Evolutionary conservation across 2,329 filamentous ascomycete genomes (phyloP).

Genomic region (Dryadomyces quercivorus): DNA sequence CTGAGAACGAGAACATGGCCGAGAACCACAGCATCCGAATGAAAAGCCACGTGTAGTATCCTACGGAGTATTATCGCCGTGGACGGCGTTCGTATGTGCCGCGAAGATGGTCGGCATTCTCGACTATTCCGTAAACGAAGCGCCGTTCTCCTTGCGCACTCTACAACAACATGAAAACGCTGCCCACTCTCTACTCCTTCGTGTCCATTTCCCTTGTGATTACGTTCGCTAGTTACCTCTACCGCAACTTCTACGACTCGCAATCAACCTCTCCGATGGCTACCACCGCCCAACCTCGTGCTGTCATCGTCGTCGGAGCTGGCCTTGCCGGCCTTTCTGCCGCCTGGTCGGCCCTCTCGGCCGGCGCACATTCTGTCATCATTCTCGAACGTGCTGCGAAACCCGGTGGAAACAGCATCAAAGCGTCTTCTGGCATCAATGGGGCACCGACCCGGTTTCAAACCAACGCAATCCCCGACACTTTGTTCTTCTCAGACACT

Average conservation of each 20-base stretch:
- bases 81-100: neutral
- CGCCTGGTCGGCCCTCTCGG: slow-evolving; percentile 40
- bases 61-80: neutral
- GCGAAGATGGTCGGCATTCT: neutral
- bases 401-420: slow-evolving; percentile 87
- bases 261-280: neutral
- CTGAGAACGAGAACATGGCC: neutral
- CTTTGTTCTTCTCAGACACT: slow-evolving; percentile 42
- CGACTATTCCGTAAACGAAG: neutral
- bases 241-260: neutral
- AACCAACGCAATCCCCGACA: slow-evolving; percentile 19
- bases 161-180: neutral
- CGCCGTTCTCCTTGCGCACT: neutral
- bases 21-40: neutral
- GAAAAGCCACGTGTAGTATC: neutral
- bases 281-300: neutral
- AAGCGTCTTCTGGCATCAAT: slow-evolving; percentile 98
- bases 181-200: neutral
- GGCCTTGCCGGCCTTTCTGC: slow-evolving; percentile 52
- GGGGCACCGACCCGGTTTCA: slow-evolving; percentile 80
- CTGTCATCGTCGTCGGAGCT: slow-evolving; percentile 50
- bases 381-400: slow-evolving; percentile 49
- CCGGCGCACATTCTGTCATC: slow-evolving; percentile 34
- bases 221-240: neutral
- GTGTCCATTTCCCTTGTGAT: neutral